Percentiles rank a stretch among this genome's conserved stretches.
Conservation (phyloP, 1,139 yeast species). For the Groenewaldozyma auringiensis region DNA sequence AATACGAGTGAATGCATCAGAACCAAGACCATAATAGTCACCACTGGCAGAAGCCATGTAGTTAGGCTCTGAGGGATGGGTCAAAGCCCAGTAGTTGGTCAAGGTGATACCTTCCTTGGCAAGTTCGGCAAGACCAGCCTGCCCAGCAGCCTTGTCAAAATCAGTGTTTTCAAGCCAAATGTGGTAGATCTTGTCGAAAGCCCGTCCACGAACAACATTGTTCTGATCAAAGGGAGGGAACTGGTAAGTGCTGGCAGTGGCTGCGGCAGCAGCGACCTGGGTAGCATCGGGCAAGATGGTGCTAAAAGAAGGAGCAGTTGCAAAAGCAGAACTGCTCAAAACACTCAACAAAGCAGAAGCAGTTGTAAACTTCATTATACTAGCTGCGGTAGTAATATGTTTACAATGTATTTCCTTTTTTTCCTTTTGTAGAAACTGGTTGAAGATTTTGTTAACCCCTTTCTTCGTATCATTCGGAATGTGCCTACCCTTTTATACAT, state of each 20-base stretch:
- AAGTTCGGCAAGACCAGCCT: conserved; percentile 36
- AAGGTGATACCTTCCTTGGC: conserved; percentile 38
- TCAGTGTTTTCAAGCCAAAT: conserved; percentile 46
- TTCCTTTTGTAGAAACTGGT: no score
- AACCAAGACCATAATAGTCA: conserved; percentile 40
- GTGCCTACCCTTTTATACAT: not conserved
- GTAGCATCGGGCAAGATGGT: conserved; percentile 33
- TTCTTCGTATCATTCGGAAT: no score
- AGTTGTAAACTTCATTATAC: conserved; percentile 10
- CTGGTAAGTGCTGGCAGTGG: conserved; percentile 34
- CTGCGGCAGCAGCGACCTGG: conserved; percentile 34
- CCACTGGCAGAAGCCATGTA: conserved; percentile 43
- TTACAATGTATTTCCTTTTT: no score
- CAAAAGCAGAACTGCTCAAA: conserved; percentile 12
- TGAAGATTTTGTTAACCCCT: no score
- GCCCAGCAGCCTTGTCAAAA: conserved; percentile 41
- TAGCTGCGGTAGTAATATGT: not conserved
- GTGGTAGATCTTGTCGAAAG: conserved; percentile 37
- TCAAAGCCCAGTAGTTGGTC: conserved; percentile 42
- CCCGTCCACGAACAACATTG: conserved; percentile 35
- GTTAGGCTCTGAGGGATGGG: conserved; percentile 48
- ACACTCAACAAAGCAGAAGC: conserved; percentile 17
- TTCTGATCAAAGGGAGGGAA: conserved; percentile 14
- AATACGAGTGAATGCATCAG: conserved; percentile 37
- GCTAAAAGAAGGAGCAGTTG: conserved; percentile 29